Percentiles rank a stretch among this genome's conserved stretches.
Conservation (phyloP, 1,139 yeast genomes). For the Arxiozyma telluris region DNA sequence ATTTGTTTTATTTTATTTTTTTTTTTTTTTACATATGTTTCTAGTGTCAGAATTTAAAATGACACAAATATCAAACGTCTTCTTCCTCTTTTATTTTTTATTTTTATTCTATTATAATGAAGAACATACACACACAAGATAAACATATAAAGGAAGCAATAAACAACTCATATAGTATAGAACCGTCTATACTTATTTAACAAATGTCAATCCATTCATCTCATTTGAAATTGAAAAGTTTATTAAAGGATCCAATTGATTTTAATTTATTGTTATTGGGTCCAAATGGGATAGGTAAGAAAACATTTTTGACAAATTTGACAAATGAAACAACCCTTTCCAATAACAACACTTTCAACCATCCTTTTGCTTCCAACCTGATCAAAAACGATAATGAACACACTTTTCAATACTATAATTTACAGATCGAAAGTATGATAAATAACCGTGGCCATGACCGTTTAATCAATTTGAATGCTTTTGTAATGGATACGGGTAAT, state of each 20-base stretch:
- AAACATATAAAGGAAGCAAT: too few species aligned
- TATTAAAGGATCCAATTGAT: constrained; percentile 13
- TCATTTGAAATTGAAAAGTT: constrained; percentile 41
- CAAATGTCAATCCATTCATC: constrained; percentile 24
- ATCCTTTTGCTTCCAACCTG: not conserved
- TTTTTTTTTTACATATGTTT: not conserved
- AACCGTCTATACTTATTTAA: not conserved
- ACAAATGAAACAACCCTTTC: constrained; percentile 27
- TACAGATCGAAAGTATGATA: not conserved
- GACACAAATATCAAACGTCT: not conserved
- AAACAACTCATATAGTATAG: not conserved
- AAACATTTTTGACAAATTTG: constrained; percentile 56
- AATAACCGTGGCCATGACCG: not conserved
- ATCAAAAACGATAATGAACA: constrained; percentile 3
- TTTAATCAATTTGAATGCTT: constrained; percentile 31
- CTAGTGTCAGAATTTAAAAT: not conserved
- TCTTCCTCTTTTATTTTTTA: too few species aligned
- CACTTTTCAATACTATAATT: not conserved
- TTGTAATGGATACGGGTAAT: constrained; percentile 31
- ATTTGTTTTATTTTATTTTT: not conserved
- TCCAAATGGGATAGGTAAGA: constrained; percentile 53
- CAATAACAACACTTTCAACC: not conserved
- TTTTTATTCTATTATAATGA: too few species aligned
- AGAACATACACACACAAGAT: too few species aligned
- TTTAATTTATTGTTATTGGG: constrained; percentile 53